Conservation (phyloP, 2,329 filamentous ascomycete species). For the Aspergillus aculeatus region DNA sequence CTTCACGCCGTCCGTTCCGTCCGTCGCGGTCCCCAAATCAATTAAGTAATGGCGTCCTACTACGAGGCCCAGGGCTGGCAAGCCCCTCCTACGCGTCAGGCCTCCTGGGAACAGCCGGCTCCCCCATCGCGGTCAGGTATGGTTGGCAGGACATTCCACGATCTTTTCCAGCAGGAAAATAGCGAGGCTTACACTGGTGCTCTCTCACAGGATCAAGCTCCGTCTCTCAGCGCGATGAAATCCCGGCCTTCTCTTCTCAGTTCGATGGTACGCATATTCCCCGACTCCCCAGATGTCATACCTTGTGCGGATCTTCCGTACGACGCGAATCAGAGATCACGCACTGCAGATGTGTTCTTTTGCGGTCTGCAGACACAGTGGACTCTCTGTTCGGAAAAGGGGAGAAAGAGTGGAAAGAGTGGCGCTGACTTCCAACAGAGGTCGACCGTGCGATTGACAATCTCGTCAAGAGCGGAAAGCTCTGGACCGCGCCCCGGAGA, state of each 20-base stretch:
- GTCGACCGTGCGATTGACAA: conserved; percentile 95
- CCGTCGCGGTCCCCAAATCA: conserved; percentile 13
- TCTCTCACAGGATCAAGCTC: conserved; percentile 65
- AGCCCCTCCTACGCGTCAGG: conserved; percentile 58
- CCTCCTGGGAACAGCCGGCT: conserved; percentile 70
- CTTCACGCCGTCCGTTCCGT: conserved; percentile 16
- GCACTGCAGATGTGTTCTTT: background rate
- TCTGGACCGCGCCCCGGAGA: conserved; percentile 73
- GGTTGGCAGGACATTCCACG: conserved; percentile 19
- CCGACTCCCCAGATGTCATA: background rate
- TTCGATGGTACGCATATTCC: conserved; percentile 70
- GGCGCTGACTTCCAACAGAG: conserved; percentile 58
- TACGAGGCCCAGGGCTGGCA: conserved; percentile 68
- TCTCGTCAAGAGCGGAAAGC: conserved; percentile 93
- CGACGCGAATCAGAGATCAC: background rate
- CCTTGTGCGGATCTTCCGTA: background rate
- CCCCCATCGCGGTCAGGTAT: conserved; percentile 71
- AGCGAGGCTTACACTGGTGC: conserved; percentile 10
- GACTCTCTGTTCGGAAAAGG: background rate
- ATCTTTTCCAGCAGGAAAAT: conserved; percentile 20
- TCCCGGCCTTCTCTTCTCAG: conserved; percentile 77
- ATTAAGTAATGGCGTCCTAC: conserved; percentile 58
- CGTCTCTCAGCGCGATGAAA: conserved; percentile 71
- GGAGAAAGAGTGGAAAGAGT: background rate
- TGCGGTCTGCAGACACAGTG: background rate